Base-by-base conservation (phyloP, 768 basidiomycete species). In the Rossbeevera mucosa region DNA sequence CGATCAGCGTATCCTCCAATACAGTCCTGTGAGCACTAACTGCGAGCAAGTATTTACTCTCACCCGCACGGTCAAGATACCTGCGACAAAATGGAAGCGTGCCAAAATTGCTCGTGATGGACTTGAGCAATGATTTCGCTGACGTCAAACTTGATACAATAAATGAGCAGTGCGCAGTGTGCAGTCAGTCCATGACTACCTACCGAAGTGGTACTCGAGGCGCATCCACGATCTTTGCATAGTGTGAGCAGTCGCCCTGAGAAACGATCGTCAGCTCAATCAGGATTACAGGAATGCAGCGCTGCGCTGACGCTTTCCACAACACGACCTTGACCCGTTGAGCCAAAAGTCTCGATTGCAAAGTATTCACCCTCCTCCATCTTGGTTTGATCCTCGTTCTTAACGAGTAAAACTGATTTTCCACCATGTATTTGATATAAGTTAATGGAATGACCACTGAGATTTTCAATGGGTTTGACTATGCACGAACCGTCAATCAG, bases 311-410 rank as follows among this genome's bases (percentile, higher is more conserved):
- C 91, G 55, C 78, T 79, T 63, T 98, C 95, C 14, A 91, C 77
- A 20, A 96, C 91, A 22, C 82, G 77, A 7, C 94, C 96, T 38
- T 87, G 78, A 14, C 96, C 95, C 0, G 95, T 98, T n/a, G 89
- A 91, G 11, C 96, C 96, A 68, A 99, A 99, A 2, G 96, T 99
- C 71, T 99, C 96, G 51, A 99, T 95, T 8, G 96, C 96, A 67
- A 91, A 99, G 66, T 98, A 97, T 63, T 98, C 96, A 36, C 94
- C 96, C 71, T 99, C 96, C 65, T 98, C 96, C 96, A 99, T 99
- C 72, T 91, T 95, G 13, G 88, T 91, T 55, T 86, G 83, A 65
- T 96, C 94, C 28, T 86, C 80, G 51, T 88, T 92, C 67, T 88
- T 91, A 42, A 96, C 90, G 42, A 98, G 81, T 30, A 91, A 78